phyloP scores from a whole-genome alignment of 257 asterid species.

The Nicotiana tomentosiformis region DNA sequence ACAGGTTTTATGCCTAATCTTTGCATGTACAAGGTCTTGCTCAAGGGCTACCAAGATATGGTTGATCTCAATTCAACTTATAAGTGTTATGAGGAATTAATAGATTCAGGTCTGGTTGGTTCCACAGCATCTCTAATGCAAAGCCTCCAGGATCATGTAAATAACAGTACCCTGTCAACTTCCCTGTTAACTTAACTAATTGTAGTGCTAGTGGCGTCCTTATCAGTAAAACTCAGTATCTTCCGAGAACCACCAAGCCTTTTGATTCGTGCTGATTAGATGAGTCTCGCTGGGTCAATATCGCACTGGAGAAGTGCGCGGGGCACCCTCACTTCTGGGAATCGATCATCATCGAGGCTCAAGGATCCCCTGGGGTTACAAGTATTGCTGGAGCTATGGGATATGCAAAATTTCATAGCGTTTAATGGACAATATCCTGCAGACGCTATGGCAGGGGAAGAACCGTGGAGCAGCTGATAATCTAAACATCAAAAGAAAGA shows the following conservation, averaged over 20 bases:
- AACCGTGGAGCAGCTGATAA: neutral
- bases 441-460: neutral
- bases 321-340: neutral
- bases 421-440: neutral
- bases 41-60: slow-evolving; percentile 38
- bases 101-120: slow-evolving; percentile 11
- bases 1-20: slow-evolving; percentile 35
- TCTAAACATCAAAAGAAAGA: neutral
- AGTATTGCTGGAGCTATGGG: neutral
- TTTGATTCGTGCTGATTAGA: neutral
- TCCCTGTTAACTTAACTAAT: neutral
- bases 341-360: neutral
- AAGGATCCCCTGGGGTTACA: neutral
- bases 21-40: slow-evolving; percentile 27
- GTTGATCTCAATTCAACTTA: slow-evolving; percentile 38
- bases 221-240: neutral
- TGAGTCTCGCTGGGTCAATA: neutral
- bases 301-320: neutral
- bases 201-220: neutral
- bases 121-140: neutral
- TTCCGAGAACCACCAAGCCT: neutral
- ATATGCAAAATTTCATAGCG: neutral
- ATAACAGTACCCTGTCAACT: neutral
- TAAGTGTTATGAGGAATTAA: slow-evolving; percentile 31
- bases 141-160: neutral